These are phyloP conservation scores for Penicillium maclennaniae DNA, from an alignment of 495 filamentous ascomycete genomes.

Conservation along the genomic window DNA sequence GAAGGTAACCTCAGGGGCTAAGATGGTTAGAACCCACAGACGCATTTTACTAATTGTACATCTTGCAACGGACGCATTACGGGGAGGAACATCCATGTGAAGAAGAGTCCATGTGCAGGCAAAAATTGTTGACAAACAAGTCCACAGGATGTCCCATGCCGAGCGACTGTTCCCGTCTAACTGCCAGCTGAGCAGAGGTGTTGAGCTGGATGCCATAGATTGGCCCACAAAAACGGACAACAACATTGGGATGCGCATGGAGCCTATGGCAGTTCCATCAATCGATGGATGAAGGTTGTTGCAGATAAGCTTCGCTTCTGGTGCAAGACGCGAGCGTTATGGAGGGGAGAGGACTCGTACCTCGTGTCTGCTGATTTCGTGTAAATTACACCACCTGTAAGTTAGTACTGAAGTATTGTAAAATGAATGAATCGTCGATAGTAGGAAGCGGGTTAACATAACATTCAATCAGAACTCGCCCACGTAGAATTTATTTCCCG, in stretches of 20 bases:
- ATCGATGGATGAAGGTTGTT: too few species aligned
- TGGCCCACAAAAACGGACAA: too few species aligned
- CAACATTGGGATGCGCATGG: too few species aligned
- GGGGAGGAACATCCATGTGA: constrained; percentile 4
- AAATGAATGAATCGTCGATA: background rate
- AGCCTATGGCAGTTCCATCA: too few species aligned
- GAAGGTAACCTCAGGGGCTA: constrained; percentile 12
- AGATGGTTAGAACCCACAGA: constrained; percentile 1
- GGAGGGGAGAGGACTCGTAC: too few species aligned
- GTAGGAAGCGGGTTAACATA: background rate
- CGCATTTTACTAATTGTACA: background rate
- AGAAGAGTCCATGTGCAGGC: constrained; percentile 15
- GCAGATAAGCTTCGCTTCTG: too few species aligned
- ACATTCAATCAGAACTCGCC: background rate
- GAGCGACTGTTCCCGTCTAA: constrained; percentile 2
- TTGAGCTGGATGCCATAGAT: constrained; percentile 1
- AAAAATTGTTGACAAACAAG: constrained; percentile 6
- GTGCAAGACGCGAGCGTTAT: too few species aligned
- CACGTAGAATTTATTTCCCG: background rate
- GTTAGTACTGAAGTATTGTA: constrained; percentile 3
- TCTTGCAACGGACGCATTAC: background rate
- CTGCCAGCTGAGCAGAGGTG: constrained; percentile 4
- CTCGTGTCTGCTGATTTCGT: background rate
- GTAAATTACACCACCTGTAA: background rate
- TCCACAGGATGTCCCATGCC: constrained; percentile 3